Evolutionary conservation across 805 yeast species (phyloP).

Genomic region (Ogataea nonfermentans): DNA sequence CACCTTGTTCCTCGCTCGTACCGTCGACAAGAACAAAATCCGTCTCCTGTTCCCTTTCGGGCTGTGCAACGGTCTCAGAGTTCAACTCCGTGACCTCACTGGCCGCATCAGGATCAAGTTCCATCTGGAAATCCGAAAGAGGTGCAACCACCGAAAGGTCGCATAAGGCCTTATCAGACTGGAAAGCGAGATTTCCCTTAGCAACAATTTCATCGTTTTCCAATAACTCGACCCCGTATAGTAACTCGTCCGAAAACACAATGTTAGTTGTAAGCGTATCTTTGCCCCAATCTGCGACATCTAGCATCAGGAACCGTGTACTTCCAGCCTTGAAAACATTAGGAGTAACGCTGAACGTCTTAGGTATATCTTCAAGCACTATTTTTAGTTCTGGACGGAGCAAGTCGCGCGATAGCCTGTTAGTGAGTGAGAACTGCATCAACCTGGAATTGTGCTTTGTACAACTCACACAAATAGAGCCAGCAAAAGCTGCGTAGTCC

Average conservation of each 20-base stretch:
- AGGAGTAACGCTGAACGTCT: constrained; percentile 11
- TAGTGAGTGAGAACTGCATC: constrained; percentile 8
- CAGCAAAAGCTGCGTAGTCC: background rate
- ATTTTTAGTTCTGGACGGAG: constrained; percentile 11
- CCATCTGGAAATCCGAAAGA: background rate
- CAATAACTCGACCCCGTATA: background rate
- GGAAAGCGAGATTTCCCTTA: background rate
- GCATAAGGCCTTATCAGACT: background rate
- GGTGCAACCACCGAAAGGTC: background rate
- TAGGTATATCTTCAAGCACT: constrained; percentile 2
- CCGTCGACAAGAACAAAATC: constrained; percentile 7
- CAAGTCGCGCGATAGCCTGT: constrained; percentile 9
- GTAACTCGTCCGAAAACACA: background rate
- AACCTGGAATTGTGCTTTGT: constrained; percentile 4
- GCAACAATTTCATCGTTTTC: background rate
- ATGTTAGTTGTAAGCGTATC: background rate
- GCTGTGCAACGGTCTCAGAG: background rate
- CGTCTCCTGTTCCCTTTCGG: background rate
- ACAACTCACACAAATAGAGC: constrained; percentile 5
- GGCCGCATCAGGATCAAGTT: background rate
- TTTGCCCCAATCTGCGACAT: constrained; percentile 11
- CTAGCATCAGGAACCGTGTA: constrained; percentile 10
- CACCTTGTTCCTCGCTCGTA: background rate
- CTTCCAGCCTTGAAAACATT: constrained; percentile 15
- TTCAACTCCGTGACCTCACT: too few species aligned